A percentile compares a stretch with the other conserved stretches of the same genome.
Conservation (phyloP, 1,284 basidiomycete genomes). For the Marasmius fiardii region DNA sequence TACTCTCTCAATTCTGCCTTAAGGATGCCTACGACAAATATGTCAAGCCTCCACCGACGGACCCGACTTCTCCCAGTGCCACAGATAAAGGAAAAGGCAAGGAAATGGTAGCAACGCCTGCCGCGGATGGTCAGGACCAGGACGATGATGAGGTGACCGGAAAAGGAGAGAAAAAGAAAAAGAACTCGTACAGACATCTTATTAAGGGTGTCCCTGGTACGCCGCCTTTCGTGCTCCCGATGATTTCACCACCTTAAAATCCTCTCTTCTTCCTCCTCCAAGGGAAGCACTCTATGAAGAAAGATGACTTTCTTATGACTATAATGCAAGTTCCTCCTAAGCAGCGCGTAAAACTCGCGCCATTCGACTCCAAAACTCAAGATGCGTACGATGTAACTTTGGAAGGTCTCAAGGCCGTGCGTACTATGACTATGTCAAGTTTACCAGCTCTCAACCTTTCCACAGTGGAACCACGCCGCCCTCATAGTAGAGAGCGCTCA, state of each 20-base stretch:
- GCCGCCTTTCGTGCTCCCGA: conserved; percentile 23
- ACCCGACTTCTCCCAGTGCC: conserved; percentile 16
- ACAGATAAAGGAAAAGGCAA: conserved; percentile 65
- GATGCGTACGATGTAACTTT: conserved; percentile 72
- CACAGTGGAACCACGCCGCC: conserved; percentile 65
- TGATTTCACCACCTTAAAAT: conserved; percentile 13
- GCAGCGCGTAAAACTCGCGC: conserved; percentile 58
- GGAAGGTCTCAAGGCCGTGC: conserved; percentile 73
- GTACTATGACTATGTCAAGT: conserved; percentile 29
- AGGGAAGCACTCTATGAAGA: conserved; percentile 83
- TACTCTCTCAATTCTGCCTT: conserved; percentile 65
- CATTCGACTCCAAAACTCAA: conserved; percentile 66
- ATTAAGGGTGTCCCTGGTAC: conserved; percentile 73
- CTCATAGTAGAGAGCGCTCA: conserved; percentile 69
- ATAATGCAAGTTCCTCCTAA: conserved; percentile 70
- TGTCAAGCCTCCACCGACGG: conserved; percentile 41
- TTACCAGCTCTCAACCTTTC: conserved; percentile 20
- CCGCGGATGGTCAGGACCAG: conserved; percentile 36
- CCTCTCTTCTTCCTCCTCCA: conserved; percentile 9
- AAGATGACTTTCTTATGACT: conserved; percentile 66
- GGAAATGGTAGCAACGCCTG: conserved; percentile 48
- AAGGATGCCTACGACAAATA: conserved; percentile 73
- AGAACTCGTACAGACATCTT: conserved; percentile 73
- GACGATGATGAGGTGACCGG: conserved; percentile 55
- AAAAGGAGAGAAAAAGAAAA: conserved; percentile 75